These are phyloP conservation scores for Pulveroboletus sp. DNA, from an alignment of 768 basidiomycete genomes.

Conservation along the genomic window DNA sequence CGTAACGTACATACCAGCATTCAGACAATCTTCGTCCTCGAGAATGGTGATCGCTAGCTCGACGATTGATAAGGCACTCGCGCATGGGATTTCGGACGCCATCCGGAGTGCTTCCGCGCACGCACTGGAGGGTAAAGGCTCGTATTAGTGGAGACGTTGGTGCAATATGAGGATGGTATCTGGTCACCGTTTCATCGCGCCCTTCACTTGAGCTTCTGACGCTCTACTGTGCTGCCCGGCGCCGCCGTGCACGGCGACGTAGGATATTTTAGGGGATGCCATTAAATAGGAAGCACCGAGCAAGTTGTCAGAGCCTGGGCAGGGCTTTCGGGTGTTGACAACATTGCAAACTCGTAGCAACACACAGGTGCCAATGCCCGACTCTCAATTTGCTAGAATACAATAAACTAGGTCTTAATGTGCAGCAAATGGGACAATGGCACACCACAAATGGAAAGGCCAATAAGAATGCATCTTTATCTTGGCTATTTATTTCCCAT, in stretches of 20 bases:
- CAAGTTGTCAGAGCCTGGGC: background rate
- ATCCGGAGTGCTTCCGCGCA: slow-evolving; percentile 41
- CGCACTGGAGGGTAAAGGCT: slow-evolving; percentile 36
- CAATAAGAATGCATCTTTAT: too few relatives aligned
- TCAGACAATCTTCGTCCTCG: slow-evolving; percentile 64
- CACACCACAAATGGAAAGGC: too few relatives aligned
- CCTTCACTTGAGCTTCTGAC: slow-evolving; percentile 50
- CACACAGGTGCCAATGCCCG: too few relatives aligned
- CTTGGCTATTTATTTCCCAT: too few relatives aligned
- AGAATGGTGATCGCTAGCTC: slow-evolving; percentile 51
- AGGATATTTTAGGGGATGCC: slow-evolving; percentile 25
- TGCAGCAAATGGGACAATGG: too few relatives aligned
- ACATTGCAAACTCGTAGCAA: too few relatives aligned
- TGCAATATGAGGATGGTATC: background rate
- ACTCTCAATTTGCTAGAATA: too few relatives aligned
- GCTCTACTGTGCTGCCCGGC: slow-evolving; percentile 58
- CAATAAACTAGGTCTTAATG: too few relatives aligned
- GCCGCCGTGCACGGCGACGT: slow-evolving; percentile 71
- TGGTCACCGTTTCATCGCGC: slow-evolving; percentile 50
- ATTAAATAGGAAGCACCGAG: background rate
- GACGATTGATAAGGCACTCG: slow-evolving; percentile 42
- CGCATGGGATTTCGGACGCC: slow-evolving; percentile 7
- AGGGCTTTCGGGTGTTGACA: too few relatives aligned
- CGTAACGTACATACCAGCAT: slow-evolving; percentile 51
- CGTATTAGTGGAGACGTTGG: slow-evolving; percentile 2